Base-by-base conservation (phyloP, 306 rosid genomes). In the Castanea mollissima region DNA sequence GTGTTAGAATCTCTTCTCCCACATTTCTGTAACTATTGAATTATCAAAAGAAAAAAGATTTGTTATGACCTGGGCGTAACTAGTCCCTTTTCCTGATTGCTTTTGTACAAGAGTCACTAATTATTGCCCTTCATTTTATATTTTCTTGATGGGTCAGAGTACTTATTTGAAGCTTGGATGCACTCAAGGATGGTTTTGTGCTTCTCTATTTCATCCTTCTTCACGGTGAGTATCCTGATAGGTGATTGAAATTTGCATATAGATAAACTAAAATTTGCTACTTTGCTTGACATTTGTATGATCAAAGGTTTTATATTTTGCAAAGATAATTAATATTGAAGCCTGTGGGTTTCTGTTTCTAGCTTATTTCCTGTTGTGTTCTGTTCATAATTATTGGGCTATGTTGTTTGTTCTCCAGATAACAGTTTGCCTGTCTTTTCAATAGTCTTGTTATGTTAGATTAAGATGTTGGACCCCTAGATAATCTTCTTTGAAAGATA, bases 121-220 rank as follows among this genome's bases (percentile, higher is more conserved):
- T 77, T 64, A 57, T 49, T 67, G 14, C 16, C 6, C 14, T 6
- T 82, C 71, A 34, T 69, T 74, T 71, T 77, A 51, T 78, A 49
- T 32, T 78, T 78, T 80, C 58, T 69, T 65, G 14, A 57, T 69
- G 68, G 69, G 69, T 69, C 91, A 94, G 98, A 87, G 89, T 79
- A 74, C 90, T 57, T 94, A 92, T 74, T 78, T 92, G 84, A 94
- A 91, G 92, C 92, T 87, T 84, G 98, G 91, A 69, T 92, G 90
- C 77, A 88, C 83, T 74, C 98, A 94, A 87, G 98, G 98, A 79
- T 94, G 92, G 93, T 92, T 94, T 85, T 76, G 82, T 72, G 70
- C 94, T 71, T 82, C 97, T 71, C 76, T 88, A 58, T 57, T 75
- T 77, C 94, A 92, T 76, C 87, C 93, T 70, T 73, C 93, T 63